Conservation (phyloP, 768 basidiomycete genomes). For the Leucosporidium scottii region DNA sequence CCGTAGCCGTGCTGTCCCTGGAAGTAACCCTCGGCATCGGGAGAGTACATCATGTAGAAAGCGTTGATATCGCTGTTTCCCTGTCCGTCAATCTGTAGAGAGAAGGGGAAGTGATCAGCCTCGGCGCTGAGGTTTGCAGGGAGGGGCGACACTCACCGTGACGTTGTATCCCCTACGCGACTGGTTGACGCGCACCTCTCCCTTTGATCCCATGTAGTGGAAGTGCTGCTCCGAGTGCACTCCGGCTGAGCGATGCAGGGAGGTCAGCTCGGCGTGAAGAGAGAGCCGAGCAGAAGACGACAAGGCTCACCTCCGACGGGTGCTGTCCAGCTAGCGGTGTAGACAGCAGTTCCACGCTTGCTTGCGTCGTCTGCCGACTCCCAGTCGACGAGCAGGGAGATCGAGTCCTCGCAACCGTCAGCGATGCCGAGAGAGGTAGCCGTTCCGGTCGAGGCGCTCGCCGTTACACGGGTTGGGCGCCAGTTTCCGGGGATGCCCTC, state of each 20-base stretch:
- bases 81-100: background rate
- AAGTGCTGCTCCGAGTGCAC: conserved; percentile 47
- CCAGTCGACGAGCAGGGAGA: conserved; percentile 92
- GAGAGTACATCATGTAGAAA: conserved; percentile 89
- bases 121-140: background rate
- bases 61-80: conserved; percentile 56
- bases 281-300: too few species aligned
- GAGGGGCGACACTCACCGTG: conserved; percentile 49
- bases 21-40: conserved; percentile 83
- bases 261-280: too few species aligned
- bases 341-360: conserved; percentile 77
- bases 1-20: conserved; percentile 89
- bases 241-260: too few species aligned
- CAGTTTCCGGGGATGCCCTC: conserved; percentile 40
- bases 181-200: conserved; percentile 86
- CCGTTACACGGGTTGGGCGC: conserved; percentile 58
- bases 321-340: conserved; percentile 91
- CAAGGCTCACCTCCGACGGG: conserved; percentile 51
- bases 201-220: conserved; percentile 96
- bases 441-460: conserved; percentile 83
- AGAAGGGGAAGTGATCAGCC: background rate
- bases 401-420: conserved; percentile 63
- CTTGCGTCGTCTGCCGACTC: conserved; percentile 65
- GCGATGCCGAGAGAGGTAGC: conserved; percentile 50
- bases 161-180: conserved; percentile 89